Evolutionary conservation across 805 yeast genomes (phyloP), one percentile per base, ranked within the genome.

Genomic region (Yamadazyma philogaea): DNA sequence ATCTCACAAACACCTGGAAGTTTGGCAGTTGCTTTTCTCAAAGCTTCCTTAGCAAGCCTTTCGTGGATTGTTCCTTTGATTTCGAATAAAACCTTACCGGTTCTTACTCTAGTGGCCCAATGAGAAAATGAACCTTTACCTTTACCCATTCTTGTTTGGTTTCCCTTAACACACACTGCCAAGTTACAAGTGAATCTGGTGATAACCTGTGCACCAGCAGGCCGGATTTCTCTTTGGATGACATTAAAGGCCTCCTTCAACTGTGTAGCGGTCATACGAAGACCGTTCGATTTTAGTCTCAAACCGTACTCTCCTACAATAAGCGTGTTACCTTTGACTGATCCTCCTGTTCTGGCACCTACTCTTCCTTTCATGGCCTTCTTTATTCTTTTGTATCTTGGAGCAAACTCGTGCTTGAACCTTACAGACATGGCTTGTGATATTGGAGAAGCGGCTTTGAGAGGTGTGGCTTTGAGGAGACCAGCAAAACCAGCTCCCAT

Each of bases 81-180:
- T 68, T 93, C 99, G 58, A 90, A 88, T 17, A 90, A 71, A 32
- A 93, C 81, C 59, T 89, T 90, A 3, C 99, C 99, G 0, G 97
- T 90, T 31, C 98, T 95, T 11, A 93, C 93, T 56, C 99, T 81
- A 26, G 82, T 86, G 56, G 95, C 95, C 98, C 98, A 93, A 70
- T 88, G 93, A 57, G 88, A 96, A 60, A 93, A 91, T 0, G 90
- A 84, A 67, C 99, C 99, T 68, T 93, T 93, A 72, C 99, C 99
- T 66, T 93, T 93, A 73, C 99, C 99, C 99, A 93, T 93, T 82
- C 99, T 93, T 8, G 96, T 88, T 63, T 93, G 96, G 64, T 93
- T 93, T 70, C 99, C 99, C 70, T 93, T 93, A 48, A 87, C 80
- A 66, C 96, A 89, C 10, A 93, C 95, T 0, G 98, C 93, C 41